Percentiles rank a stretch among this genome's conserved stretches.
Conservation (phyloP, 2,329 filamentous ascomycete species). For the Neonectria ditissima region DNA sequence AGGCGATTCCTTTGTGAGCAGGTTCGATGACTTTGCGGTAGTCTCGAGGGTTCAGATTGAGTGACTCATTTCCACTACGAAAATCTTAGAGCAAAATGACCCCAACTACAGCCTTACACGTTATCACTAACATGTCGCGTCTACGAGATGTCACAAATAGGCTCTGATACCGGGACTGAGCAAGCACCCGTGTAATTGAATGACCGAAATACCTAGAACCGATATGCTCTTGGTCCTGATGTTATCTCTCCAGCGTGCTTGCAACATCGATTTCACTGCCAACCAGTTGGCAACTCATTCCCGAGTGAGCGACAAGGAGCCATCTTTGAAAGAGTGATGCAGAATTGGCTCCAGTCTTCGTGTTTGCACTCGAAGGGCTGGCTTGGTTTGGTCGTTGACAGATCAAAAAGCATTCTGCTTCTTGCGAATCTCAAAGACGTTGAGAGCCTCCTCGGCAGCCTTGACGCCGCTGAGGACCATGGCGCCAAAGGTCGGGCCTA, state of each 20-base stretch:
- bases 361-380: neutral
- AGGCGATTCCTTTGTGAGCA: neutral
- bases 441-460: slow-evolving; percentile 87
- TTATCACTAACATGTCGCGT: neutral
- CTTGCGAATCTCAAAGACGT: slow-evolving; percentile 81
- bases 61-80: neutral
- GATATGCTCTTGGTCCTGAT: neutral
- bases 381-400: neutral
- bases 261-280: neutral
- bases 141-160: neutral
- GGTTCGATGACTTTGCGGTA: slow-evolving; percentile 13
- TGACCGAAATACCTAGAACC: neutral
- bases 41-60: slow-evolving; percentile 16
- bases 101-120: neutral
- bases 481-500: slow-evolving; percentile 82
- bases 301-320: slow-evolving; percentile 32
- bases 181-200: neutral
- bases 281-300: neutral
- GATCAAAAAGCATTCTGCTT: slow-evolving; percentile 75
- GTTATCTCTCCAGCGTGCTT: neutral
- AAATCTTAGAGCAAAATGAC: too few species aligned
- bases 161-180: neutral
- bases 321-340: slow-evolving; percentile 33
- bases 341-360: slow-evolving; percentile 1
- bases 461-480: slow-evolving; percentile 92